These are phyloP conservation scores for Cyclostephanos tholiformis DNA, from an alignment of 108 stramenopile species.

Conservation along the genomic window DNA sequence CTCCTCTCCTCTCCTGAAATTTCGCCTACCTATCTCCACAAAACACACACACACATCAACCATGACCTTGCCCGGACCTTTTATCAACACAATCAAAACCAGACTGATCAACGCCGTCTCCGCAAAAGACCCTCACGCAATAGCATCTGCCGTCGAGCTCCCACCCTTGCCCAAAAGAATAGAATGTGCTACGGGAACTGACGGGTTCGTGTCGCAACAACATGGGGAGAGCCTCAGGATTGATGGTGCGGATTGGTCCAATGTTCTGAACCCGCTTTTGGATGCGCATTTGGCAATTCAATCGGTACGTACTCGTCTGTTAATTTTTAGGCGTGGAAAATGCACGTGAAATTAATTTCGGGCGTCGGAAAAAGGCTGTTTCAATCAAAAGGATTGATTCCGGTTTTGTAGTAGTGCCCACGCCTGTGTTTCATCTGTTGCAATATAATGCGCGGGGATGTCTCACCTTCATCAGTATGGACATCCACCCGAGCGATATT, in stretches of 20 bases:
- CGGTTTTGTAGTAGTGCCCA: neutral
- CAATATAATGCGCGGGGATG: conserved; percentile 46
- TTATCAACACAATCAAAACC: conserved; percentile 38
- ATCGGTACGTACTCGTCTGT: conserved; percentile 48
- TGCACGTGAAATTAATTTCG: conserved; percentile 17
- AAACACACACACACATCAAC: neutral
- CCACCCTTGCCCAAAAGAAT: conserved; percentile 30
- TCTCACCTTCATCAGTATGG: conserved; percentile 44
- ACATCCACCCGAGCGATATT: conserved; percentile 52
- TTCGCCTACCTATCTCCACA: neutral
- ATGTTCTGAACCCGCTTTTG: conserved; percentile 57
- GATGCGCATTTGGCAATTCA: conserved; percentile 64
- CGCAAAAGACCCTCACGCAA: conserved; percentile 46
- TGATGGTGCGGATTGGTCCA: conserved; percentile 65
- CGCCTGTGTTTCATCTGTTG: conserved; percentile 20
- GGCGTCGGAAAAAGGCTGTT: conserved; percentile 10
- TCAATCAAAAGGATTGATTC: conserved; percentile 51
- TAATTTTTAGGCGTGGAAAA: conserved; percentile 2
- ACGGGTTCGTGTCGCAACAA: neutral
- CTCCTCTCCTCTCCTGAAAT: no score
- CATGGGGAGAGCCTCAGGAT: conserved; percentile 53
- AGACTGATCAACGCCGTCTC: conserved; percentile 41
- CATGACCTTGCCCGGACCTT: conserved; percentile 34
- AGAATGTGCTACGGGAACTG: neutral
- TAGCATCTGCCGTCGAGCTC: conserved; percentile 45